Conservation (phyloP, 768 basidiomycete species). For the Panaeolus cyanescens region DNA sequence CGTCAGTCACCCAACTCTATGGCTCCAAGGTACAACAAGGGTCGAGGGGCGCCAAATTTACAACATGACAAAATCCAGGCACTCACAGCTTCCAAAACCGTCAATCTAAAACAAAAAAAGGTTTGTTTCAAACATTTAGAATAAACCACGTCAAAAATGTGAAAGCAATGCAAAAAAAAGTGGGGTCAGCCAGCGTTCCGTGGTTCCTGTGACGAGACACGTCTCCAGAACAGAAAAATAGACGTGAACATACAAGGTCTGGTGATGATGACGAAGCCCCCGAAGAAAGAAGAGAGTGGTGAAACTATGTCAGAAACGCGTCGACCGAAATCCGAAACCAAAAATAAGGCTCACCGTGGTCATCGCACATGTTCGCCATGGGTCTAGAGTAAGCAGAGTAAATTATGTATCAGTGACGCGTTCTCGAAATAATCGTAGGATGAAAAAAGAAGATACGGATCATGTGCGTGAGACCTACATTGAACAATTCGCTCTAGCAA, state of each 20-base stretch:
- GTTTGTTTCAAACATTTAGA: background rate
- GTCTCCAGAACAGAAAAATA: background rate
- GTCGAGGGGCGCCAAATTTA: background rate
- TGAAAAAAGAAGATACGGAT: background rate
- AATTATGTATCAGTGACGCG: too few species aligned
- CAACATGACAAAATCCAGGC: background rate
- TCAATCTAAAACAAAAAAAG: conserved; percentile 51
- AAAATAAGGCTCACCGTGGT: conserved; percentile 61
- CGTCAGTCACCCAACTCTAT: background rate
- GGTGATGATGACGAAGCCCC: background rate
- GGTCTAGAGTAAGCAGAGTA: conserved; percentile 45
- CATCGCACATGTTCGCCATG: conserved; percentile 89
- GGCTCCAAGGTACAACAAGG: background rate
- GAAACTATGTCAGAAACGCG: conserved; percentile 9
- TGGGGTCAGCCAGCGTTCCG: background rate
- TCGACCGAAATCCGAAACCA: background rate
- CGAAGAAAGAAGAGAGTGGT: background rate
- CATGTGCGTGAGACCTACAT: conserved; percentile 58
- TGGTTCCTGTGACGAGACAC: background rate
- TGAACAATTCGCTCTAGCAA: conserved; percentile 86
- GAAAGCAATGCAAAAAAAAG: background rate
- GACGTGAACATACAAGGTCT: conserved; percentile 21
- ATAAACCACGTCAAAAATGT: background rate
- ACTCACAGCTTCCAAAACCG: conserved; percentile 81
- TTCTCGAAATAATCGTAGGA: background rate